Evolutionary conservation across 2,329 filamentous ascomycete species (phyloP), one percentile per base, ranked within the genome.

Genomic region (Paecilomyces dactylethromorphus): DNA sequence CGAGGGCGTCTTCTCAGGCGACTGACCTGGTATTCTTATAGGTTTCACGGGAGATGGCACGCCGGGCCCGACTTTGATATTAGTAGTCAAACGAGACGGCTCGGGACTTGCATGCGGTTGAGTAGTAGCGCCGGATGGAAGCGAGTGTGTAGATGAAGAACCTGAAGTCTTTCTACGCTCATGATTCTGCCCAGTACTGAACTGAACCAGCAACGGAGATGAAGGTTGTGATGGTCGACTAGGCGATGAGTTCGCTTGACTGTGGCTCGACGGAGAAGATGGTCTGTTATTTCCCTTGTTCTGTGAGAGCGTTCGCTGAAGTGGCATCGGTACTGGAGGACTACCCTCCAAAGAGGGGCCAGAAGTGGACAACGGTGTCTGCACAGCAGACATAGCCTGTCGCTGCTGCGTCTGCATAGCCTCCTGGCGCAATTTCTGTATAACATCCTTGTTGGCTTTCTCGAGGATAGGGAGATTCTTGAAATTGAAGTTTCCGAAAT

Each of bases 381-480:
- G 68, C 10, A 68, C 68, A 35, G 68, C 62, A 6, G 74, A 71
- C 3, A 65, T 64, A 12, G 73, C 64, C 58, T 76, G 72, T 63
- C 85, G 84, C 61, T 81, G 81, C 65, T 87, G 84, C 35, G 82
- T 81, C 67, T 88, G 92, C 78, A 97, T 82, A 2, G 94, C 92
- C 74, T 97, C 92, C 22, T 92, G 91, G 11, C 92, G 87, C 59
- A 99, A 81, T 73, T 97, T 97, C 68, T 97, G 92, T 32, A 99
- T 96, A 31, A 97, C 92, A 68, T 99, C 94, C 72, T 99, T 99
- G 76, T 99, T 99, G 57, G 94, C 94, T 74, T 97, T 97, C 68
- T 97, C 94, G 18, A 99, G 81, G 21, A 97, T 93, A 0, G 93
- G 92, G 54, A 99, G 78, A 67, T 99, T 99, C 78, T 99, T 99